Conservation (phyloP, 768 basidiomycete genomes). For the Dioszegia crocea region DNA sequence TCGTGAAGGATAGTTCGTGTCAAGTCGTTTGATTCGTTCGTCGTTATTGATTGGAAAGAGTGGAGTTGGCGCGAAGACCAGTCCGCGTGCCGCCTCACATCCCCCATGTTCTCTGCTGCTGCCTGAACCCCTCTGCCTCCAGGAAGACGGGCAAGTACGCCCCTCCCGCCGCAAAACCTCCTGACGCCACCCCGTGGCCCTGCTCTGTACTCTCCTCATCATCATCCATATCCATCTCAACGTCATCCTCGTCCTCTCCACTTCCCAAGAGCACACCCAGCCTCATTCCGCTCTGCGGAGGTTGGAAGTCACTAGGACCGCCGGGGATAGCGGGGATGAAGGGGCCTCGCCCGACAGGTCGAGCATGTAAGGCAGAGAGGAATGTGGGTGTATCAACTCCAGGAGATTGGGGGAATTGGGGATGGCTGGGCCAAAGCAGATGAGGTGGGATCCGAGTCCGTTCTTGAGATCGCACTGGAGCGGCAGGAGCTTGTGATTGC, state of each 20-base stretch:
- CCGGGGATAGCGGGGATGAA: not conserved
- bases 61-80: too few species aligned
- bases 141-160: conserved; percentile 24
- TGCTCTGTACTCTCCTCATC: conserved; percentile 17
- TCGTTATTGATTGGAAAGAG: too few species aligned
- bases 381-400: conserved; percentile 23
- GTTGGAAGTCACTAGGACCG: conserved; percentile 8
- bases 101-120: not conserved
- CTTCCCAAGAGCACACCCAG: conserved; percentile 32
- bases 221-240: conserved; percentile 23
- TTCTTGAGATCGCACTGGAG: conserved; percentile 6
- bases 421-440: conserved; percentile 33
- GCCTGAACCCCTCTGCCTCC: conserved; percentile 23
- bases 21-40: too few species aligned
- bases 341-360: not conserved
- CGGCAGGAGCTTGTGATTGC: not conserved
- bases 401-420: conserved; percentile 33
- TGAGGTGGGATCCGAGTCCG: not conserved
- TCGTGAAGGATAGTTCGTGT: too few species aligned
- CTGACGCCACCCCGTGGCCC: not conserved
- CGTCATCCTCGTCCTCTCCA: conserved; percentile 14
- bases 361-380: not conserved
- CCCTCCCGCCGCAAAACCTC: not conserved
- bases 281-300: conserved; percentile 21
- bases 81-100: not conserved